Evolutionary conservation across 257 asterid genomes (phyloP), one percentile per base, ranked within the genome.

Genomic region (Solanum phureja): DNA sequence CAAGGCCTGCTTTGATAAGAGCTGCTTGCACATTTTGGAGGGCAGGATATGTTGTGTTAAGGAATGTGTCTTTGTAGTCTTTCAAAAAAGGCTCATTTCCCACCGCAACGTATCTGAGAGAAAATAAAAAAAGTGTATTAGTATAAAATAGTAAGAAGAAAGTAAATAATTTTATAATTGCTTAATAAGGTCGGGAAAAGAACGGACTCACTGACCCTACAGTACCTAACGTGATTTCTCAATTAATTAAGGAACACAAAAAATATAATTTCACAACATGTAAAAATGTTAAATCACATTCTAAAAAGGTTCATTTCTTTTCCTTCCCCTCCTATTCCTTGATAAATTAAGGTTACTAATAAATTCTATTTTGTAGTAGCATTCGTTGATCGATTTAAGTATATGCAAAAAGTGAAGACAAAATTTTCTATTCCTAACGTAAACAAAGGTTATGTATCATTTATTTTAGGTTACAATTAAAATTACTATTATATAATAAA

Each of bases 41-140:
- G 4, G 93, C 93, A 0, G 91, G 87, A 56, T 86, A 90, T 27
- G 90, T 84, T 14, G 93, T 89, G 12, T 85, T 72, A 6, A 88
- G 38, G 81, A 87, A 91, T 77, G 21, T 90, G 16, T 89, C 87
- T 77, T 91, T 91, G 89, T 91, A 91, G 44, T 83, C 83, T 73
- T 89, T 87, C 42, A 91, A 89, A 31, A 91, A 91, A 16, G 92
- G 91, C 71, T 91, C 93, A 58, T 91, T 91, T 62, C 93, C 93
- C 12, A 90, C 90, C 1, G 93, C 93, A 6, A 91, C 98, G 0
- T 93, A 92, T 88, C 99, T 97, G 11, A 29, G 4, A 62, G 10
- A 16, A n/a, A 37, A 52, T 14, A 14, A 58, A 4, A 8, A 44
- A 60, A 6, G 1, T 27, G 16, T 14, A 44, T 42, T 13, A 13